Evolutionary conservation across 768 basidiomycete genomes (phyloP), one percentile per base, ranked within the genome.

Genomic region (Filobasidium floriforme): DNA sequence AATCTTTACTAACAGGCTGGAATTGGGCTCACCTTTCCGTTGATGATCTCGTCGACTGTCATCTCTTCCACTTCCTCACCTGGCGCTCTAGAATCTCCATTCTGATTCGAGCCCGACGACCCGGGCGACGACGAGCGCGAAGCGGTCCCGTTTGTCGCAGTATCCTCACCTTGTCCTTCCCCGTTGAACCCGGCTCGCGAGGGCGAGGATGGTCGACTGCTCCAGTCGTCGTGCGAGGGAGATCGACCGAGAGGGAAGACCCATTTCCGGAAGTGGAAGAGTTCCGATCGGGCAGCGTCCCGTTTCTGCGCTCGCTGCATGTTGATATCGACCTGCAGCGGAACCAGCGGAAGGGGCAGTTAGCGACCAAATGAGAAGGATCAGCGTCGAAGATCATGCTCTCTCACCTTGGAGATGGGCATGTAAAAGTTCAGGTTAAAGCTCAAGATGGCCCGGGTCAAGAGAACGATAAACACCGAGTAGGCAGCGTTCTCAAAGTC

Each of bases 401-500:
- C 69, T 59, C 79, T 63, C 66, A 89, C 94, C 85, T 96, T 93
- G 1, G 93, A 96, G 54, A 99, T 97, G 1, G 96, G 96, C 68
- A 98, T 83, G 78, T 99, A 99, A 67, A 97, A 88, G 77, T 97
- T 97, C 62, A 97, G 81, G 68, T 88, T 88, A 80, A 92, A 92
- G 72, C 83, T 86, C 65, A 99, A 82, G 70, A 99, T 96, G 1
- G 92, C 93, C 46, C 96, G 84, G 4, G 96, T 94, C 9, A 99
- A 82, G 32, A 99, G 85, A 15, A 98, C 93, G 60, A 94, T 84
- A 80, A 99, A 98, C 52, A 97, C 85, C 41, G 92, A 86, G 77
- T 92, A 97, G 7, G 96, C 92, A 1, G 96, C 96, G 76, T 99
- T 99, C 81, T 98, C 96, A 73, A 92, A 99, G 80, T 99, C 96